Evolutionary conservation across 192 early-diverging fungal genomes (phyloP), one percentile per base, ranked within the genome.

Genomic region (Coemansia sp.): DNA sequence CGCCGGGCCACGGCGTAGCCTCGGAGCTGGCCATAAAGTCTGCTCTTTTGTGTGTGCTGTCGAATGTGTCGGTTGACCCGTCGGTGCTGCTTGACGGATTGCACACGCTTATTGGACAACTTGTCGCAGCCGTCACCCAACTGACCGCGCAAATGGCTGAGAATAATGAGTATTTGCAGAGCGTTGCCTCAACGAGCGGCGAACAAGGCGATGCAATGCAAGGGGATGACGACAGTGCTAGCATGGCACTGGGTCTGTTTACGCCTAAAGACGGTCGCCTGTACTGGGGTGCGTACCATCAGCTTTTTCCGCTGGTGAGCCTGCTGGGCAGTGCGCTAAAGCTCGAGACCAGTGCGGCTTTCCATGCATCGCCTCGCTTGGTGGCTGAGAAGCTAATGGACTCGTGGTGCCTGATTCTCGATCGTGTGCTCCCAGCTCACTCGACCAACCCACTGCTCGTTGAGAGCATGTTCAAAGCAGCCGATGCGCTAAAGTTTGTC

Each of bases 231-330:
- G 65, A 67, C 27, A 65, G 64, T 24, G 65, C 66, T 6, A 70
- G 51, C 37, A 48, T 24, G 7, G 77, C 72, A 8, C 59, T 80
- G 38, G 77, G 77, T 4, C 49, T 75, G 39, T 22, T 47, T 47
- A 35, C 55, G 5, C 49, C 64, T 24, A 56, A 50, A 25, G 58
- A 23, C n/a, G 59, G 49, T 14, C 57, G 65, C 19, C 48, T 80
- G 51, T 74, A 67, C 55, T 80, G 77, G 77, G 77, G 77, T 19
- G 38, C 57, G 9, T 80, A 68, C 50, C 53, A 80, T 41, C 77
- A 80, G 55, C 47, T 70, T 2, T 39, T 59, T 22, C 67, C 77
- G 12, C 41, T 80, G 17, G 72, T 74, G 32, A 57, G 68, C n/a
- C 65, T 80, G 2, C 58, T 80, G 12, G 77, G 77, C 5, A 68